Base-by-base conservation (phyloP, 2,329 filamentous ascomycete genomes). In the Trichoderma sp. region DNA sequence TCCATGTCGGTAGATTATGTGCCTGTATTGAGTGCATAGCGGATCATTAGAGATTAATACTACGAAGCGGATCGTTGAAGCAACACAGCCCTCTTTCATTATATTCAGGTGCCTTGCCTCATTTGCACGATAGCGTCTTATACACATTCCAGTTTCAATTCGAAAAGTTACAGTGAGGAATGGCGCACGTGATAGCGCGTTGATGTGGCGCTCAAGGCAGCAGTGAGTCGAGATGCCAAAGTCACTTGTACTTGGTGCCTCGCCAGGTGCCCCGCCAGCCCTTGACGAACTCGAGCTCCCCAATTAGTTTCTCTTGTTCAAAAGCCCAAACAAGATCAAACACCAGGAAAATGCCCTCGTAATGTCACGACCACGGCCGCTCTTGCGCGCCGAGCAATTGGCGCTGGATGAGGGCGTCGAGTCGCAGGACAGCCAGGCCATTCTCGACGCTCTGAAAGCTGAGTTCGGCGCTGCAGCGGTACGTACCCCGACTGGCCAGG, bases 371-470 rank as follows among this genome's bases (percentile, higher is more conserved):
- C 69, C 73, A 39, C 68, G 72, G 66, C 76, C 73, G 72, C 72
- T 79, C 43, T 69, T 59, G 56, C 71, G 75, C 59, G 77, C 76
- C 5, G 77, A 76, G 24, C 71, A 73, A 14, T 73, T 69, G 69
- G 75, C 71, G 3, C 58, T 76, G 8, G 72, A 77, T 5, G 79
- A 77, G 64, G 74, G 69, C 68, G 74, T 77, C 69, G 81, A 82
- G 66, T 79, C 81, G 8, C 82, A 83, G 71, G 82, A 84, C 72
- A 84, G 80, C 75, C 82, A 83, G 74, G 74, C 76, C 30, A 75
- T 84, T 30, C 71, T 81, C 2, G 77, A 80, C 43, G 76, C 76
- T 67, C 77, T 82, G 71, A 78, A 77, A 70, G 76, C 74, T 24
- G 75, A 80, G 68, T 79, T 82, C 68, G 81, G 80, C 67, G 75